A percentile compares a stretch with the other conserved stretches of the same genome.
These are phyloP conservation scores for Debaryomycetaceae sp. DNA, from an alignment of 1,139 yeast genomes.

Conservation along the genomic window DNA sequence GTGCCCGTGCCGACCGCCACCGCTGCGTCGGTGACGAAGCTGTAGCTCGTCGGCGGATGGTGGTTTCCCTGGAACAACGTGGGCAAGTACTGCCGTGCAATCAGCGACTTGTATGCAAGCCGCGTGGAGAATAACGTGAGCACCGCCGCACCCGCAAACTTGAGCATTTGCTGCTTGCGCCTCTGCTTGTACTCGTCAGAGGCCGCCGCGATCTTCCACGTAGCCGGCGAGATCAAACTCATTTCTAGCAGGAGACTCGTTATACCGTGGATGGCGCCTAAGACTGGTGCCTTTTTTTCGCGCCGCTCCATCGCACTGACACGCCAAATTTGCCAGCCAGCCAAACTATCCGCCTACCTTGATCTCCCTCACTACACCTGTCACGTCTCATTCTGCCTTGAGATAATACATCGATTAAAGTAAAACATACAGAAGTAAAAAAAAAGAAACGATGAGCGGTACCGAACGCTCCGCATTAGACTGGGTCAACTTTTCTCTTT, in stretches of 20 bases:
- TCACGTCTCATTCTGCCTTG: too few relatives aligned
- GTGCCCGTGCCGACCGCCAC: constrained; percentile 80
- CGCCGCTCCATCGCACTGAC: too few relatives aligned
- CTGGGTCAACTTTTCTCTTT: not conserved
- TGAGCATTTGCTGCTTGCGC: constrained; percentile 66
- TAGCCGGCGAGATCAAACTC: too few relatives aligned
- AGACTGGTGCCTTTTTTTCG: too few relatives aligned
- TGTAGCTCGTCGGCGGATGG: constrained; percentile 70
- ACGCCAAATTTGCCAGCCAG: too few relatives aligned
- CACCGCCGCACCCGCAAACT: constrained; percentile 70
- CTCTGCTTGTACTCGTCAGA: constrained; percentile 46
- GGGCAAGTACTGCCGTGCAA: constrained; percentile 73
- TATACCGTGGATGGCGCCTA: too few relatives aligned
- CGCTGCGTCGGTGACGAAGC: constrained; percentile 78
- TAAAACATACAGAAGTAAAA: constrained; percentile 2
- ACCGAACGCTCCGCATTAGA: not conserved
- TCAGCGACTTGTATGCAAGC: constrained; percentile 69
- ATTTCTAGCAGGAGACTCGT: too few relatives aligned
- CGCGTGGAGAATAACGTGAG: constrained; percentile 70
- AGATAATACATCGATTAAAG: constrained; percentile 5
- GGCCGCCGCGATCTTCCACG: constrained; percentile 35
- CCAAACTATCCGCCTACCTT: too few relatives aligned
- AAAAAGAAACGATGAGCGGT: constrained; percentile 1
- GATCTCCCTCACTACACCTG: too few relatives aligned
- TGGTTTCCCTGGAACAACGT: constrained; percentile 81